These are phyloP conservation scores for Delonix regia DNA, from an alignment of 306 rosid genomes.

Conservation along the genomic window DNA sequence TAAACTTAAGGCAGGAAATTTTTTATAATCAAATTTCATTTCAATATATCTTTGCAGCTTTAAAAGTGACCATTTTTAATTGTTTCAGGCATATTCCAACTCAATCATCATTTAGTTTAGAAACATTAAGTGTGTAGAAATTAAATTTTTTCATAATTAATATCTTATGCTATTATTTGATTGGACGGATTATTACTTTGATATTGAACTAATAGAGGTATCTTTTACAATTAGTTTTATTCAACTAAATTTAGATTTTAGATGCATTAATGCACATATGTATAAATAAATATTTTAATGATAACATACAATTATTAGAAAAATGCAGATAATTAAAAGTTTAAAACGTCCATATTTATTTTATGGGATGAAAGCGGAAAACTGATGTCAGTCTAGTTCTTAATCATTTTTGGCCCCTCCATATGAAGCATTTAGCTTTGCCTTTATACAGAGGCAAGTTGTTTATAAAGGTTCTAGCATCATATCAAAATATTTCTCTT, in stretches of 20 bases:
- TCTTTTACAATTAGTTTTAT: not conserved
- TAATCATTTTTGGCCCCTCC: not conserved
- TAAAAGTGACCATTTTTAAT: too few relatives aligned
- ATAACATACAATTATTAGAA: too few relatives aligned
- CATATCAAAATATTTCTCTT: not conserved
- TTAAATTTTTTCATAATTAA: not conserved
- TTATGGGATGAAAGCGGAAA: constrained; percentile 5
- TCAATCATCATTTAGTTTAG: not conserved
- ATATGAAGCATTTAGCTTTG: not conserved
- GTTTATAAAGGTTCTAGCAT: not conserved
- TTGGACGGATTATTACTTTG: not conserved
- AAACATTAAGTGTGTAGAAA: too few relatives aligned
- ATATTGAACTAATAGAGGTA: not conserved
- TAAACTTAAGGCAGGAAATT: not conserved
- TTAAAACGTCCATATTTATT: not conserved
- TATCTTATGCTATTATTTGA: not conserved
- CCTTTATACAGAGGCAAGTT: not conserved
- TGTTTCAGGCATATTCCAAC: not conserved
- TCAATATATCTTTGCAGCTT: not conserved
- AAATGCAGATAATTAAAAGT: not conserved
- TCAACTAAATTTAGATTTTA: not conserved
- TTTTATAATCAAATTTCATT: not conserved
- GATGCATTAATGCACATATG: not conserved
- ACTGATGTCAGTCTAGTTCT: not conserved
- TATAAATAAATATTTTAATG: not conserved